phyloP scores from a whole-genome alignment of 202 grass and related monocot species.

The Hordeum pubiflorum region DNA sequence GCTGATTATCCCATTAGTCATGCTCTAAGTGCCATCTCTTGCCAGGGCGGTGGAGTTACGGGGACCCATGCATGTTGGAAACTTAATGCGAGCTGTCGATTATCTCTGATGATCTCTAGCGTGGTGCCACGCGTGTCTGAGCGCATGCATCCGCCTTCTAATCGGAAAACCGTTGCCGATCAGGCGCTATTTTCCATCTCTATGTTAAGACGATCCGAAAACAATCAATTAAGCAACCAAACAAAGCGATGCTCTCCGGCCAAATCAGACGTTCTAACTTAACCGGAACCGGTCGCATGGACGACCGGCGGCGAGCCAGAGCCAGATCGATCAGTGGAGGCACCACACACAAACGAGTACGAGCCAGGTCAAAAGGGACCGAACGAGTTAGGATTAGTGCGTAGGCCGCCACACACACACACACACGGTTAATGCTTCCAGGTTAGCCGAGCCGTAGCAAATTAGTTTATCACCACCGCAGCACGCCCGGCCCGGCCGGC shows the following conservation, averaged over 20 bases:
- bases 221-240: not conserved
- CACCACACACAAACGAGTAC: not conserved
- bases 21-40: no score
- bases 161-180: no score
- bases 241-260: not conserved
- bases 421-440: not conserved
- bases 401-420: not conserved
- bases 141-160: no score
- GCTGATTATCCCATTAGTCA: no score
- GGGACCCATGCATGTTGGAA: no score
- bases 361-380: not conserved
- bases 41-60: no score
- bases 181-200: no score
- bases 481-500: not conserved
- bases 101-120: no score
- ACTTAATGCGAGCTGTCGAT: no score
- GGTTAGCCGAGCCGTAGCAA: not conserved
- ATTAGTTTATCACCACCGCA: not conserved
- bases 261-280: not conserved
- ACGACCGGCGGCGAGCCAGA: not conserved
- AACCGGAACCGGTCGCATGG: not conserved
- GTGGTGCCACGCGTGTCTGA: no score
- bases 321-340: not conserved
- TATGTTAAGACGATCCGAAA: no score
- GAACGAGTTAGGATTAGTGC: constrained; percentile 6